Evolutionary conservation across 495 filamentous ascomycete genomes (phyloP), one percentile per base, ranked within the genome.

Genomic region (Tuber brumale): DNA sequence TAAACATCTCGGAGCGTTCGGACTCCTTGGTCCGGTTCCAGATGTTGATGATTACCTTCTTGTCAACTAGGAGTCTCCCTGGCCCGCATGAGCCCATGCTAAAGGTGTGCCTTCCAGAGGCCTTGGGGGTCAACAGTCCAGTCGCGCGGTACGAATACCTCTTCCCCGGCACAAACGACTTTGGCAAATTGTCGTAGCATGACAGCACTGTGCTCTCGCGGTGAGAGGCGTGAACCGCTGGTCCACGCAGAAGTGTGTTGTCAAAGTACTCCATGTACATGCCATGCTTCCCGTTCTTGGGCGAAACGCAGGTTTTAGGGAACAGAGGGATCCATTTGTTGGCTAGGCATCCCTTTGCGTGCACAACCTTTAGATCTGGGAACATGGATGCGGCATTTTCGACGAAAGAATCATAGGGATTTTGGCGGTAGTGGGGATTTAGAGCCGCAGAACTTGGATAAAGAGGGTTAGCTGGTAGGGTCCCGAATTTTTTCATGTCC

Each of bases 41-140:
- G 91, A 93, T 93, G 82, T 93, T 90, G 71, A 94, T 88, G 14
- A 94, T 85, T 1, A 91, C 80, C 74, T 91, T 85, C 46, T 84
- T 91, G 76, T 94, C 88, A 21, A 94, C 86, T 70, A 87, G 88
- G 3, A 93, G 85, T 48, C 87, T 87, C 1, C 90, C 91, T 10
- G 90, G 88, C 8, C 92, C 92, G 66, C 88, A 89, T 18, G 92
- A 91, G 5, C 89, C 90, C 23, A 93, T 85, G 8, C 91, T 89
- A 72, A 94, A 89, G 69, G 89, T 86, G 76, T 91, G 89, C 7
- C 86, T 76, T 8, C 89, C 89, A 69, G 80, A 73, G 37, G 82
- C 82, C 73, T 82, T 82, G 39, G 82, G 82, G 23, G 82, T 83
- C 41, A 83, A 27, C 27, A 83, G n/a, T 27, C 82, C 82, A 8